Conservation (phyloP, 768 basidiomycete species). For the Pleurotus citrinopileatus region DNA sequence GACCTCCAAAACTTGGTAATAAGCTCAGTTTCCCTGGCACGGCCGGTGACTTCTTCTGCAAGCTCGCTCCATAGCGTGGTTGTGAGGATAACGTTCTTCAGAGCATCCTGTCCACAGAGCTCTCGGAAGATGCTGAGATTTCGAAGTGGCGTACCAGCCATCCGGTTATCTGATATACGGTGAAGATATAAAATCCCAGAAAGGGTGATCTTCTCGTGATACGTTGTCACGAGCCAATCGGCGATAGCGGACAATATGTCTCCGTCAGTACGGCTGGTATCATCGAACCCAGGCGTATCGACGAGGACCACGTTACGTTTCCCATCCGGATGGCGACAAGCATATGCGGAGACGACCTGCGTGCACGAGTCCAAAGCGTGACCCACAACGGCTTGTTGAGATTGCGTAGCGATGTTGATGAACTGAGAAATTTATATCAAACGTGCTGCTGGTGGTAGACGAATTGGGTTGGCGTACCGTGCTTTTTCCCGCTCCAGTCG, state of each 20-base stretch:
- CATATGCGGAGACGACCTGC: conserved; percentile 14
- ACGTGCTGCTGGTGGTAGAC: neutral
- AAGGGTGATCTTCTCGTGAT: conserved; percentile 23
- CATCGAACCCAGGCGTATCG: conserved; percentile 30
- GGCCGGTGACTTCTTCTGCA: neutral
- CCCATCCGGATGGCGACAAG: conserved; percentile 14
- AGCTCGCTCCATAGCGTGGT: conserved; percentile 3
- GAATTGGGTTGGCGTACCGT: conserved; percentile 12
- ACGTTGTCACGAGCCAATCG: conserved; percentile 25
- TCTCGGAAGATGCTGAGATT: conserved; percentile 47
- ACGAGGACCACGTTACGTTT: conserved; percentile 20
- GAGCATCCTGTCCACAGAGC: conserved; percentile 34
- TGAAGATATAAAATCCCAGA: conserved; percentile 43
- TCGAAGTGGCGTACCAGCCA: conserved; percentile 37
- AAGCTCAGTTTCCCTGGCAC: neutral
- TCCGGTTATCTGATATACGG: conserved; percentile 37
- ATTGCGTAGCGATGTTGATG: conserved; percentile 20
- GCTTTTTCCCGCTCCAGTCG: conserved; percentile 23
- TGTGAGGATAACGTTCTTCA: conserved; percentile 9
- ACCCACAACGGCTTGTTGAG: conserved; percentile 17
- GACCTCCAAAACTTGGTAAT: conserved; percentile 2
- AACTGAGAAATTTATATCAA: conserved; percentile 15
- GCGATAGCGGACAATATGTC: conserved; percentile 21
- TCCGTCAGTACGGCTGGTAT: conserved; percentile 19
- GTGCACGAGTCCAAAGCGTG: conserved; percentile 23